phyloP scores from a whole-genome alignment of 441 rosid species.

The Gossypium gossypioides region DNA sequence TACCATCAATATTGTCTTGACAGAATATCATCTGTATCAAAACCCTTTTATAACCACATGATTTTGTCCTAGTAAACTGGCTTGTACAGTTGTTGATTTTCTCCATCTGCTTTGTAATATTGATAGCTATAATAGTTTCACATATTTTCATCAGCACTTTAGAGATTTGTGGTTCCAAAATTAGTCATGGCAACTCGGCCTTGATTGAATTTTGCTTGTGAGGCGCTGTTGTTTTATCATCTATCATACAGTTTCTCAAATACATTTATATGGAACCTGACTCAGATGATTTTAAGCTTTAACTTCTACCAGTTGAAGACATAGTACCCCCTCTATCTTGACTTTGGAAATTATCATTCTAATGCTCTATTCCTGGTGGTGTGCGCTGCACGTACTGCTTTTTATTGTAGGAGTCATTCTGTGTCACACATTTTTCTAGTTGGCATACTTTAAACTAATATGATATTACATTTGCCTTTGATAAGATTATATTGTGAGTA shows the following conservation, averaged over 20 bases:
- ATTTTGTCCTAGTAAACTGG: slow-evolving; percentile 1
- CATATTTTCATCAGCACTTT: neutral
- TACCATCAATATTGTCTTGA: neutral
- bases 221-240: neutral
- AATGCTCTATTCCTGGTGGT: neutral
- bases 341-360: neutral
- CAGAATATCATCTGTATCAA: neutral
- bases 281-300: neutral
- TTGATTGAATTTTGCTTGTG: neutral
- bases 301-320: neutral
- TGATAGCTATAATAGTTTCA: neutral
- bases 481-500: neutral
- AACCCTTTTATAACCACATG: slow-evolving; percentile 1
- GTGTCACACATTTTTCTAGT: neutral
- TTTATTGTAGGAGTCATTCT: neutral
- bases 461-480: neutral
- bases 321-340: neutral
- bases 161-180: neutral
- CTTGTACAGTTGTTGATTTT: neutral
- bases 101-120: neutral
- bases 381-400: neutral
- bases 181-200: neutral
- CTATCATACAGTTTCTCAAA: neutral
- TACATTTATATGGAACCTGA: neutral
- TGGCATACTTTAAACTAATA: neutral